These are phyloP conservation scores for Amauroascus verrucosus DNA, from an alignment of 2,329 filamentous ascomycete genomes.

Conservation along the genomic window DNA sequence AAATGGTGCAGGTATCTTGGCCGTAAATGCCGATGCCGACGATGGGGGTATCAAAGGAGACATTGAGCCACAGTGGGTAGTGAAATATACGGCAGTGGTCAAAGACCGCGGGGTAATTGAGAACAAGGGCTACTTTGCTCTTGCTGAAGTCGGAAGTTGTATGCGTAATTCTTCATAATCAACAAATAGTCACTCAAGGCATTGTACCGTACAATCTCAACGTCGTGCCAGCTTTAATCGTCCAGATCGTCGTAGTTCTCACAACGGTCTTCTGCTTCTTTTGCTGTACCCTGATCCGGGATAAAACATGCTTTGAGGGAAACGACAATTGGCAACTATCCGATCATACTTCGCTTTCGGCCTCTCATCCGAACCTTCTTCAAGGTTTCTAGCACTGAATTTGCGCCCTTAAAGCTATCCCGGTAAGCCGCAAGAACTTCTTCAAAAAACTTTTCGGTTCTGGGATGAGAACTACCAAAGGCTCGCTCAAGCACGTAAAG, in stretches of 20 bases:
- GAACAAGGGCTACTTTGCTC: slow-evolving; percentile 95
- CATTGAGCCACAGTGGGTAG: slow-evolving; percentile 82
- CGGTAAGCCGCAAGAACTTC: slow-evolving; percentile 66
- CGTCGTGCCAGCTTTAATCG: neutral
- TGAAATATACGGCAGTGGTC: slow-evolving; percentile 94
- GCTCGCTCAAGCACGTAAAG: slow-evolving; percentile 90
- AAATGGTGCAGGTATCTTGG: slow-evolving; percentile 65
- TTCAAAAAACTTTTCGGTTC: slow-evolving; percentile 64
- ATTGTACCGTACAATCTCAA: neutral
- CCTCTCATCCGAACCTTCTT: slow-evolving; percentile 91
- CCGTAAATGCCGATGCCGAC: slow-evolving; percentile 43
- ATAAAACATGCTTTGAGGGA: neutral
- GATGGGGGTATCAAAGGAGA: slow-evolving; percentile 60
- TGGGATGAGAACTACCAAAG: slow-evolving; percentile 88
- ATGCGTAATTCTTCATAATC: slow-evolving; percentile 23
- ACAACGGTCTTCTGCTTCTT: neutral
- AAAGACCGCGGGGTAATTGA: slow-evolving; percentile 91
- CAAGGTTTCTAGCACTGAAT: slow-evolving; percentile 63
- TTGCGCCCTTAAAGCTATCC: slow-evolving; percentile 63
- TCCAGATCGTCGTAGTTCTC: neutral
- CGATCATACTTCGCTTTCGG: slow-evolving; percentile 93
- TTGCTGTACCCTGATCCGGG: neutral
- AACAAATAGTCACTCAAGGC: neutral
- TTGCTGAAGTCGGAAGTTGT: slow-evolving; percentile 56
- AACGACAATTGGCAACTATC: slow-evolving; percentile 40